A percentile compares a stretch with the other conserved stretches of the same genome.
These are phyloP conservation scores for Tuber aestivum DNA, from an alignment of 495 filamentous ascomycete species.

Conservation along the genomic window DNA sequence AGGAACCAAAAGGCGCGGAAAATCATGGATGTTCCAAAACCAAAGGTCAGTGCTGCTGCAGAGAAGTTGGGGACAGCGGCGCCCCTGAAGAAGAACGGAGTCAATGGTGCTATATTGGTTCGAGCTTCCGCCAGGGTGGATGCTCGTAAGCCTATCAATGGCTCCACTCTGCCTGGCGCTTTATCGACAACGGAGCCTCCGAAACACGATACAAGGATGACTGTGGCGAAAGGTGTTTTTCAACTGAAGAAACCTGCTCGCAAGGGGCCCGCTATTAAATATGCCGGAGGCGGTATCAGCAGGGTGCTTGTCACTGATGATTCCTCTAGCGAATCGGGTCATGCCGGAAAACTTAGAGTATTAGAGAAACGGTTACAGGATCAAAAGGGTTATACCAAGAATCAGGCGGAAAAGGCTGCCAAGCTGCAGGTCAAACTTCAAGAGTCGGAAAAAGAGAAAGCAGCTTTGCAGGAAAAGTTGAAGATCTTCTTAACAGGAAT, in stretches of 20 bases:
- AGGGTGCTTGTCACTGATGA: slow-evolving; percentile 13
- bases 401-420: slow-evolving; percentile 24
- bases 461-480: slow-evolving; percentile 13
- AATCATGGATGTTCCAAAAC: slow-evolving; percentile 7
- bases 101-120: not conserved
- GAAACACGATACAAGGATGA: not conserved
- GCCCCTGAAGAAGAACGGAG: slow-evolving; percentile 8
- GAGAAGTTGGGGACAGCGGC: slow-evolving; percentile 20
- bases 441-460: slow-evolving; percentile 22
- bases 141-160: not conserved
- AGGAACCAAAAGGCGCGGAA: not conserved
- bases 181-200: not conserved
- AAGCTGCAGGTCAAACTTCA: slow-evolving; percentile 22
- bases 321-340: slow-evolving; percentile 8
- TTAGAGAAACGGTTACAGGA: slow-evolving; percentile 17
- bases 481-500: not conserved
- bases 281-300: slow-evolving; percentile 14
- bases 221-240: not conserved
- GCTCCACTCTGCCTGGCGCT: not conserved
- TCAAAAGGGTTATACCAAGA: slow-evolving; percentile 35
- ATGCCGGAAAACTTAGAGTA: slow-evolving; percentile 3
- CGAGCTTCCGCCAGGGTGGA: not conserved
- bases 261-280: slow-evolving; percentile 34
- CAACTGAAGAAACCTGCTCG: slow-evolving; percentile 18
- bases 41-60: slow-evolving; percentile 8